phyloP scores from a whole-genome alignment of 805 yeast species.

The Cyberlindnera euphorbiae region DNA sequence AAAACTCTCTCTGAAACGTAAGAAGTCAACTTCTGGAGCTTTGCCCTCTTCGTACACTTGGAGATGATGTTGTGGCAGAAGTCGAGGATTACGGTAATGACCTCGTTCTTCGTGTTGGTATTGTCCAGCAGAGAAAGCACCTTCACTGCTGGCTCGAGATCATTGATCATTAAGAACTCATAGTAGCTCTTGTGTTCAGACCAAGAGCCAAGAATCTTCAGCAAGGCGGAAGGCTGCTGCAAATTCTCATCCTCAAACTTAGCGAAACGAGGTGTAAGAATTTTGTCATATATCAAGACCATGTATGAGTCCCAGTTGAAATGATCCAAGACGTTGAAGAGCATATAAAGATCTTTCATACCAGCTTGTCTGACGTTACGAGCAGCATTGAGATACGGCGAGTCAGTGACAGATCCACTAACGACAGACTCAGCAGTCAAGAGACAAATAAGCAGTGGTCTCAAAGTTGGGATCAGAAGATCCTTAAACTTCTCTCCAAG shows the following conservation, averaged over 20 bases:
- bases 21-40: slow-evolving; percentile 46
- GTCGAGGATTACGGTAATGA: slow-evolving; percentile 48
- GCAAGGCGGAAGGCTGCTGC: slow-evolving; percentile 76
- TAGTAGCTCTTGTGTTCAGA: slow-evolving; percentile 41
- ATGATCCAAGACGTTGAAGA: slow-evolving; percentile 51
- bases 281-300: slow-evolving; percentile 42
- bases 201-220: slow-evolving; percentile 63
- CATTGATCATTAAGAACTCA: slow-evolving; percentile 51
- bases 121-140: slow-evolving; percentile 51
- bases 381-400: slow-evolving; percentile 32
- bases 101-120: slow-evolving; percentile 61
- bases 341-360: slow-evolving; percentile 52
- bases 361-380: slow-evolving; percentile 62
- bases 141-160: slow-evolving; percentile 49
- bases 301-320: slow-evolving; percentile 55
- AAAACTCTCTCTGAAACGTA: slow-evolving; percentile 55
- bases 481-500: slow-evolving; percentile 54
- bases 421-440: slow-evolving; percentile 48
- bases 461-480: slow-evolving; percentile 34
- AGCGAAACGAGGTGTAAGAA: slow-evolving; percentile 61
- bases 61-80: slow-evolving; percentile 46
- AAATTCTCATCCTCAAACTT: slow-evolving; percentile 72
- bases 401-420: slow-evolving; percentile 22
- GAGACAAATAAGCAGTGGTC: slow-evolving; percentile 37
- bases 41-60: slow-evolving; percentile 35